These are phyloP conservation scores for Debaryomyces sp. DNA, from an alignment of 1,139 yeast genomes.

Conservation along the genomic window DNA sequence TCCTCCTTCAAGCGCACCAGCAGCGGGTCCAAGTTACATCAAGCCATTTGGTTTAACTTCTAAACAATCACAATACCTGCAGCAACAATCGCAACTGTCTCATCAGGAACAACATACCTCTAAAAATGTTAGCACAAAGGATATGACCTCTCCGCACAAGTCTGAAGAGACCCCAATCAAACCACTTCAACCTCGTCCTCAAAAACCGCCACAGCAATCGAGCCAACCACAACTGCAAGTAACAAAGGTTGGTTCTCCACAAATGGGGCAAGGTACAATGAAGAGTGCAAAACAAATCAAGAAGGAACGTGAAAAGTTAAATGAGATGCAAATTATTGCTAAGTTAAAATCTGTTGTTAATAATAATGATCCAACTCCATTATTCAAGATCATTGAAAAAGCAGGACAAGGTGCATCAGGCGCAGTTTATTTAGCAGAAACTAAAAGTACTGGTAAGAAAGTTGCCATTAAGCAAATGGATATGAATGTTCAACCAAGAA, in stretches of 20 bases:
- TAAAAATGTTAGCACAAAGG: slow-evolving; percentile 10
- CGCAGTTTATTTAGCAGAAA: slow-evolving; percentile 86
- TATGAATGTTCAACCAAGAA: slow-evolving; percentile 87
- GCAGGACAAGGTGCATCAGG: slow-evolving; percentile 99
- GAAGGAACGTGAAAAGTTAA: slow-evolving; percentile 72
- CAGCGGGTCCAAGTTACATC: slow-evolving; percentile 26
- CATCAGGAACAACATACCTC: slow-evolving; percentile 17
- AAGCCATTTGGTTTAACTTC: slow-evolving; percentile 20
- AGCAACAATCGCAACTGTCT: slow-evolving; percentile 6
- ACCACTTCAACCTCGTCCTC: slow-evolving; percentile 24
- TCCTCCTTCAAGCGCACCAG: slow-evolving; percentile 20
- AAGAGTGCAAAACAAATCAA: slow-evolving; percentile 49
- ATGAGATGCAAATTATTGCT: slow-evolving; percentile 84
- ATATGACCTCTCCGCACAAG: slow-evolving; percentile 13
- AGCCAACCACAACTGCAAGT: slow-evolving; percentile 9
- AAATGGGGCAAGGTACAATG: slow-evolving; percentile 28
- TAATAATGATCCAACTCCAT: slow-evolving; percentile 78
- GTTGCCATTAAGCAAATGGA: slow-evolving; percentile 97
- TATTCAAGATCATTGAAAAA: slow-evolving; percentile 84
- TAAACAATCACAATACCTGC: slow-evolving; percentile 13
- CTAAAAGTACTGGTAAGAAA: slow-evolving; percentile 47
- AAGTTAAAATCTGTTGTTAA: slow-evolving; percentile 84
- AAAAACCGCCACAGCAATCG: slow-evolving; percentile 10
- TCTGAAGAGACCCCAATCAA: slow-evolving; percentile 19
- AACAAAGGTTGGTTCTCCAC: slow-evolving; percentile 10